These are phyloP conservation scores for Mrakia hoshinonis DNA, from an alignment of 768 basidiomycete species.

Conservation along the genomic window DNA sequence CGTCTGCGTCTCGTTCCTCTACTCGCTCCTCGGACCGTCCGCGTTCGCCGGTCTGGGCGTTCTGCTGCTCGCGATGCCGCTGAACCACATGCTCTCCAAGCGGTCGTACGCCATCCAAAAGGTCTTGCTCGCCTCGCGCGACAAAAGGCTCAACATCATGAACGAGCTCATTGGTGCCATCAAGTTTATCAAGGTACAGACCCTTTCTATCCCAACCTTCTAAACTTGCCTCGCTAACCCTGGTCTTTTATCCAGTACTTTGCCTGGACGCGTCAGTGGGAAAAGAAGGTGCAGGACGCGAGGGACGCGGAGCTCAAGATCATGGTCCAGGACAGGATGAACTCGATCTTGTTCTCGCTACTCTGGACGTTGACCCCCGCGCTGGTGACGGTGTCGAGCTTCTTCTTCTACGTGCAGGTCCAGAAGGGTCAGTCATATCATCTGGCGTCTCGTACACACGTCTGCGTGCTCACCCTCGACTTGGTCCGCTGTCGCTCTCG, in stretches of 20 bases:
- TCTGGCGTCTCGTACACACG: neutral
- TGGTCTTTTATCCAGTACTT: conserved; percentile 52
- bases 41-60: conserved; percentile 24
- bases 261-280: conserved; percentile 72
- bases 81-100: conserved; percentile 13
- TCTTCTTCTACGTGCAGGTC: conserved; percentile 55
- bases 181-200: conserved; percentile 36
- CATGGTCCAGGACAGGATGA: conserved; percentile 66
- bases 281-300: conserved; percentile 48
- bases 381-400: conserved; percentile 68
- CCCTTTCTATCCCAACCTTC: no score
- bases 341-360: conserved; percentile 59
- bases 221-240: conserved; percentile 34
- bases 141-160: conserved; percentile 21
- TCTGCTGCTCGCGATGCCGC: conserved; percentile 18
- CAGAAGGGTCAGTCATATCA: conserved; percentile 39
- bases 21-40: conserved; percentile 17
- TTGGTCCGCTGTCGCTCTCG: neutral
- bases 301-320: conserved; percentile 59
- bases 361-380: conserved; percentile 72
- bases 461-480: neutral
- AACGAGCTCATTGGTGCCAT: conserved; percentile 27
- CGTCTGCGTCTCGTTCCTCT: conserved; percentile 27
- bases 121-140: conserved; percentile 18
- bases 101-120: conserved; percentile 28